These are phyloP conservation scores for Candida easanensis DNA, from an alignment of 805 yeast species.

Conservation along the genomic window DNA sequence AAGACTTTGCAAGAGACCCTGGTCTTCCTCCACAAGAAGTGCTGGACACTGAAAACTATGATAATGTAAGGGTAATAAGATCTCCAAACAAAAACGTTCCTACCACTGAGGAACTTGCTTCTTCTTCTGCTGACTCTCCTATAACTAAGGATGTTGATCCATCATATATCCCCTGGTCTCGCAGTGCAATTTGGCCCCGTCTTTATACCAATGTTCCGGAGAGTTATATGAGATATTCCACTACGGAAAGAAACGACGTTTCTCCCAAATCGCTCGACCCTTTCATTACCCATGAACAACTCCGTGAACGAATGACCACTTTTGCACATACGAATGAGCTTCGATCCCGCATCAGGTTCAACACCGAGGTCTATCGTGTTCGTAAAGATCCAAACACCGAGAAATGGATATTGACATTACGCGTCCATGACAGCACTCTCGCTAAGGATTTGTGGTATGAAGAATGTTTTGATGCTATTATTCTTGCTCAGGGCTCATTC, in stretches of 20 bases:
- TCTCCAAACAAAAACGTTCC: slow-evolving; percentile 17
- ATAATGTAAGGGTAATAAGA: slow-evolving; percentile 32
- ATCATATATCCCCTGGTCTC: slow-evolving; percentile 35
- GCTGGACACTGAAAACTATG: slow-evolving; percentile 33
- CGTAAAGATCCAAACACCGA: slow-evolving; percentile 21
- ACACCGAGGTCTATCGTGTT: slow-evolving; percentile 39
- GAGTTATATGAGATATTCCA: slow-evolving; percentile 35
- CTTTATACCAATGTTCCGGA: slow-evolving; percentile 40
- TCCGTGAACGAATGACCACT: slow-evolving; percentile 27
- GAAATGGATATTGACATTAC: slow-evolving; percentile 39
- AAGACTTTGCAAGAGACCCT: slow-evolving; percentile 22
- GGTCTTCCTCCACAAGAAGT: slow-evolving; percentile 29
- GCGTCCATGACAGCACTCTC: slow-evolving; percentile 16
- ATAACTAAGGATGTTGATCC: slow-evolving; percentile 26
- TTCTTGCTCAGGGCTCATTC: slow-evolving; percentile 59
- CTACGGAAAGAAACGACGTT: slow-evolving; percentile 27
- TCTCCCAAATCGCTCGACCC: slow-evolving; percentile 29
- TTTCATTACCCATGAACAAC: slow-evolving; percentile 36
- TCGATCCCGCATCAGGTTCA: slow-evolving; percentile 33
- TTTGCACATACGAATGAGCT: slow-evolving; percentile 32
- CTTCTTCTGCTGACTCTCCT: slow-evolving; percentile 20
- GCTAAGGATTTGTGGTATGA: slow-evolving; percentile 38
- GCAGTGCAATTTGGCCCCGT: slow-evolving; percentile 34
- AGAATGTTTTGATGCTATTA: slow-evolving; percentile 52
- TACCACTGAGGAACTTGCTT: slow-evolving; percentile 17